Percentiles rank a stretch among this genome's conserved stretches.
Conservation (phyloP, 768 basidiomycete species). For the Serendipita vermifera region DNA sequence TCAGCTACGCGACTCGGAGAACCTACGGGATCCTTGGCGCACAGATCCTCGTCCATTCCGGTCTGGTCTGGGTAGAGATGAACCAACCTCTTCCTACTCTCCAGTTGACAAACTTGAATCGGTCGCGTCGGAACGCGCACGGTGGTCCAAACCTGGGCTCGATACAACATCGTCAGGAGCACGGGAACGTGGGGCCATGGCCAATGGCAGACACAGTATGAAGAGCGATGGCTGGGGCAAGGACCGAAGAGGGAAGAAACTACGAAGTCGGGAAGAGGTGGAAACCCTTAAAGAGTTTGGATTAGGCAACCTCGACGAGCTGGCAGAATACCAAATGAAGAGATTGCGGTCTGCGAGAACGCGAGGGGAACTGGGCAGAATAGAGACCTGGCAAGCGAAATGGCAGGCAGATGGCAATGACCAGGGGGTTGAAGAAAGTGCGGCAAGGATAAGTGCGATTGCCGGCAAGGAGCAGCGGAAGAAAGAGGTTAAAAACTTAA, state of each 20-base stretch:
- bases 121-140: not conserved
- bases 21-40: not conserved
- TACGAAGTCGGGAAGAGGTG: not conserved
- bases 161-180: not conserved
- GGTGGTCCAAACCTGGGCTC: not conserved
- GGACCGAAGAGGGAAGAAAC: not conserved
- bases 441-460: too few relatives aligned
- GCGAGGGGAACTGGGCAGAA: too few relatives aligned
- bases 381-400: too few relatives aligned
- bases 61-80: not conserved
- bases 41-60: slow-evolving; percentile 1
- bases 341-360: too few relatives aligned
- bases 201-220: not conserved
- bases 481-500: not conserved
- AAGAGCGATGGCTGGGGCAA: not conserved
- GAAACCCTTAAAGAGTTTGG: not conserved
- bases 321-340: too few relatives aligned
- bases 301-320: too few relatives aligned
- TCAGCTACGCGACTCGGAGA: too few relatives aligned
- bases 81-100: not conserved
- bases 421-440: too few relatives aligned
- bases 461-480: not conserved
- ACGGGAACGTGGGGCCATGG: not conserved
- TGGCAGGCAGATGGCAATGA: too few relatives aligned
- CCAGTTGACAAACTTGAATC: not conserved